Conservation (phyloP, 805 yeast genomes). For the Pichia heedii region DNA sequence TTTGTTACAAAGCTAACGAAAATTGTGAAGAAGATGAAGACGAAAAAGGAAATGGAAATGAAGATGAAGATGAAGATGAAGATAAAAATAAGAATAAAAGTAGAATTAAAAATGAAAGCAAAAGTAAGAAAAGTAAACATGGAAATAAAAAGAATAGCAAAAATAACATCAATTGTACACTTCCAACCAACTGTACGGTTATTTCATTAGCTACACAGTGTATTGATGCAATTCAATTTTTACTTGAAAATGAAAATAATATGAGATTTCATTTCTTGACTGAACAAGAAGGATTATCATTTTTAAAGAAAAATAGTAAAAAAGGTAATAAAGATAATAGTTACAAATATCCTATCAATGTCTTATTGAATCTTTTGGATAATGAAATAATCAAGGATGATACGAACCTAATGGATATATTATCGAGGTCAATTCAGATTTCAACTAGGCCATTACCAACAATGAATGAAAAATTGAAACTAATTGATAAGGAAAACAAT, state of each 20-base stretch:
- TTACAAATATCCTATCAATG: slow-evolving; percentile 63
- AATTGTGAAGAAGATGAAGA: not conserved
- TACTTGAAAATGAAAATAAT: slow-evolving; percentile 59
- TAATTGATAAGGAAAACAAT: slow-evolving; percentile 17
- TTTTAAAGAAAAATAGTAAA: slow-evolving; percentile 31
- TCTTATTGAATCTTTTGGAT: slow-evolving; percentile 53
- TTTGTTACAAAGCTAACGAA: slow-evolving; percentile 39
- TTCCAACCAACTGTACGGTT: slow-evolving; percentile 58
- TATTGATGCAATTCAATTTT: slow-evolving; percentile 62
- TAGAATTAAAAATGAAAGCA: no score
- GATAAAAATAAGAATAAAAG: not conserved
- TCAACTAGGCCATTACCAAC: slow-evolving; percentile 65
- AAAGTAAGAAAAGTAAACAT: no score
- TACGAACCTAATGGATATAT: slow-evolving; percentile 62
- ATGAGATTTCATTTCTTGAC: slow-evolving; percentile 67
- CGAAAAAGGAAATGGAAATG: not conserved
- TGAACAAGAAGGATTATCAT: slow-evolving; percentile 58
- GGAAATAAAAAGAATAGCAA: no score
- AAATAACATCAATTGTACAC: slow-evolving; percentile 8
- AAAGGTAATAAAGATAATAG: slow-evolving; percentile 32
- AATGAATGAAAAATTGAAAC: slow-evolving; percentile 33
- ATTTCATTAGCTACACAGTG: slow-evolving; percentile 67
- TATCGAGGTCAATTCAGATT: slow-evolving; percentile 67
- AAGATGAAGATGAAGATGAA: not conserved
- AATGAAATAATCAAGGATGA: slow-evolving; percentile 61